Percentiles rank a stretch among this genome's conserved stretches.
These are phyloP conservation scores for Pseudofabraea citricarpa DNA, from an alignment of 2,329 filamentous ascomycete species.

Conservation along the genomic window DNA sequence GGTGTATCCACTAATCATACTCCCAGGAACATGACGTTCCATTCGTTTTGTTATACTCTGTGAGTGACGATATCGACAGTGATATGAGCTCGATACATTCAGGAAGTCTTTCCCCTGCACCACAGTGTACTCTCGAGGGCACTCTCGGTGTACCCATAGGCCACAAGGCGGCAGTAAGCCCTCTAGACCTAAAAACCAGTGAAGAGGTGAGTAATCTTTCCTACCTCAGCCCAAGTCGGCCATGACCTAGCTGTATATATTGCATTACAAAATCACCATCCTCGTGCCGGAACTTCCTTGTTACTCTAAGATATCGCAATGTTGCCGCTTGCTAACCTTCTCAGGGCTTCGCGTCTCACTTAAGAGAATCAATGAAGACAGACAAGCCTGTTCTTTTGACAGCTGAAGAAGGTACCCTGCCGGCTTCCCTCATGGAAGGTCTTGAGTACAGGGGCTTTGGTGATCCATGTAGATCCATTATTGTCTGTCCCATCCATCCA, in stretches of 20 bases:
- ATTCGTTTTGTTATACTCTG: slow-evolving; percentile 73
- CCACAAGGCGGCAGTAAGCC: slow-evolving; percentile 55
- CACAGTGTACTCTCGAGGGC: slow-evolving; percentile 66
- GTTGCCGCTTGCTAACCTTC: background rate
- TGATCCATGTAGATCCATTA: slow-evolving; percentile 64
- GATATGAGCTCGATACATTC: slow-evolving; percentile 70
- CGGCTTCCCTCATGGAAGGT: slow-evolving; percentile 58
- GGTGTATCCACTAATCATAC: slow-evolving; percentile 3
- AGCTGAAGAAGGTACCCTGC: slow-evolving; percentile 61
- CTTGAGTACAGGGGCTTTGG: slow-evolving; percentile 68
- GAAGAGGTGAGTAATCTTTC: slow-evolving; percentile 37
- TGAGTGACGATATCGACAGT: slow-evolving; percentile 65
- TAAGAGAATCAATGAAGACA: slow-evolving; percentile 70
- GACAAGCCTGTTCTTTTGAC: slow-evolving; percentile 64
- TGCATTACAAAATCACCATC: too few species aligned
- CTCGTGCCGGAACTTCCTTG: too few species aligned
- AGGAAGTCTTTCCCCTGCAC: slow-evolving; percentile 55
- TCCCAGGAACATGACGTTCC: slow-evolving; percentile 59
- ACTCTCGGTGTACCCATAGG: slow-evolving; percentile 61
- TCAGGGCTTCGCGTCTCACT: slow-evolving; percentile 65
- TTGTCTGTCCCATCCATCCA: slow-evolving; percentile 75
- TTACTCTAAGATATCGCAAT: too few species aligned
- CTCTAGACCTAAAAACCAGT: slow-evolving; percentile 65
- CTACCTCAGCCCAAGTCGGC: too few species aligned
- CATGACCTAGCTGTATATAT: too few species aligned